phyloP scores from a whole-genome alignment of 192 early-diverging fungal genomes.

The Dissophora ornata region DNA sequence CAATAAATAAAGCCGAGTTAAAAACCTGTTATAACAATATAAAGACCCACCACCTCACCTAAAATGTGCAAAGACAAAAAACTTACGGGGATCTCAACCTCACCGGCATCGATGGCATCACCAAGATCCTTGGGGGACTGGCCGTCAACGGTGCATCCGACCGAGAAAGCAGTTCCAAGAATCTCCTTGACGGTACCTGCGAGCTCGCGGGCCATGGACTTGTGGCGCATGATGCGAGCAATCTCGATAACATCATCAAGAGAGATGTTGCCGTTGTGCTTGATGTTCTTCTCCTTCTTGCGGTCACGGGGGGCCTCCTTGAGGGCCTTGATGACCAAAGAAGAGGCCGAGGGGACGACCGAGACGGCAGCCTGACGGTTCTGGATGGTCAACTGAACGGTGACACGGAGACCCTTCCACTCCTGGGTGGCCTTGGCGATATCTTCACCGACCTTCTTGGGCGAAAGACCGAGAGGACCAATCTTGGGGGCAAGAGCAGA shows the following conservation, averaged over 20 bases:
- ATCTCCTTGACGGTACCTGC: conserved; percentile 97
- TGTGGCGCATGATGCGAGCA: conserved; percentile 95
- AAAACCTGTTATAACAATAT: not conserved
- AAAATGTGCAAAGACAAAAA: too few relatives aligned
- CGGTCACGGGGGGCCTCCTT: conserved; percentile 97
- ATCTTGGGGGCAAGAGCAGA: conserved; percentile 99
- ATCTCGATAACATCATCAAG: conserved; percentile 95
- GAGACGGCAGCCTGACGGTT: conserved; percentile 99
- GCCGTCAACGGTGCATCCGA: conserved; percentile 99
- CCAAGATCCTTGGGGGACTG: conserved; percentile 89
- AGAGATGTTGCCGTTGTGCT: conserved; percentile 96
- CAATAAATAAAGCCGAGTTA: not conserved
- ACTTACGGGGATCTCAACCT: conserved; percentile 70
- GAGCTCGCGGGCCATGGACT: conserved; percentile 95
- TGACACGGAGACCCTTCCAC: conserved; percentile 99
- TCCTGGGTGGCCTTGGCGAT: conserved; percentile 99
- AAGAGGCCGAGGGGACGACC: conserved; percentile 95
- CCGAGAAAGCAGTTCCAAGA: conserved; percentile 93
- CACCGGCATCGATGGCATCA: conserved; percentile 88
- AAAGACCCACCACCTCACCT: too few relatives aligned
- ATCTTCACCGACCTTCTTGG: conserved; percentile 99
- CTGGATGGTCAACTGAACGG: conserved; percentile 98
- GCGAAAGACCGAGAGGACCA: conserved; percentile 99
- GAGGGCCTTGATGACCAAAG: conserved; percentile 95
- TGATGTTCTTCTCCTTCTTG: conserved; percentile 99